Evolutionary conservation across 176 grass and related monocot species (phyloP), one percentile per base, ranked within the genome.

Genomic region (Aegilops umbellulata): DNA sequence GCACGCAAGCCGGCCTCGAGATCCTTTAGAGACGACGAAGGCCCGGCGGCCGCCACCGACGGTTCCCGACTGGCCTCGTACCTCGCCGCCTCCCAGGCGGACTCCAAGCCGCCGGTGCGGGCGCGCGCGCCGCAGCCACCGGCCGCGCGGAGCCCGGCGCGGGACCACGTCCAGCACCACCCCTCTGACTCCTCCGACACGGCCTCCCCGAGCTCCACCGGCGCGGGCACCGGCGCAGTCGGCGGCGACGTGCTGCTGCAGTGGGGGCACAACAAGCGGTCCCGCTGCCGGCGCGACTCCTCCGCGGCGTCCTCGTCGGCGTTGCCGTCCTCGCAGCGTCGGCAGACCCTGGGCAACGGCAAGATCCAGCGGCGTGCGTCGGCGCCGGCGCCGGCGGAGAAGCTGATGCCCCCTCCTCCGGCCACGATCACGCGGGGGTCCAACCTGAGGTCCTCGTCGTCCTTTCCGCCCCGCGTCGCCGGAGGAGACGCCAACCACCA

Each of bases 181-280:
- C 82, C 82, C 8, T 85, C 89, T 5, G 86, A 92, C 51, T 85
- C 92, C 32, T 77, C 84, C 7, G 90, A 88, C 70, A 88, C 77
- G 4, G 36, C 90, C 4, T 91, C 90, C 39, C 82, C 71, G 62
- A 88, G 78, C 78, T 91, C 90, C 53, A 88, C 82, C 12, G 38
- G 88, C 44, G 68, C 46, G 35, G 34, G 38, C 60, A 9, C 76
- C 0, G 77, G 34, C 31, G 58, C 61, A 7, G 87, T 74, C 30
- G 82, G 26, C 1, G 90, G 95, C 31, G 95, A 97, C 72, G 87
- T 97, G 60, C 85, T 97, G 27, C 85, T 95, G 19, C 95, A 88
- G 89, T 97, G 95, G 93, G 95, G 92, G 0, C 95, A 97, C 42
- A 93, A 94, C 85, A 97, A 97, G 82, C 78, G 95, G 61, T 94